phyloP scores from a whole-genome alignment of 306 rosid species.

The Arachis stenosperma region DNA sequence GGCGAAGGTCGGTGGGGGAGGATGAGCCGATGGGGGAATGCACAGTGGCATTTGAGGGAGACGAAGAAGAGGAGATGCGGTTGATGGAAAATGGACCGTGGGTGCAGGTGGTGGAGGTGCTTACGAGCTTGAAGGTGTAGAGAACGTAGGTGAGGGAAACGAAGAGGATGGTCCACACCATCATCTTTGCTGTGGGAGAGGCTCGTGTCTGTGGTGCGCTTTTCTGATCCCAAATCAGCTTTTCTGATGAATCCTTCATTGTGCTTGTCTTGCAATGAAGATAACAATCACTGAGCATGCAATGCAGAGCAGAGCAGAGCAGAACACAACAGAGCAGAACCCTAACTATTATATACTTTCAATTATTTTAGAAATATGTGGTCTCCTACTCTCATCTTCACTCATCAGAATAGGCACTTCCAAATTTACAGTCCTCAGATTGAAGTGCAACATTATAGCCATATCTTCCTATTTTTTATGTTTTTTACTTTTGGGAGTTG shows the following conservation, averaged over 20 bases:
- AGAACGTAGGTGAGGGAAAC: conserved; percentile 68
- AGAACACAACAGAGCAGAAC: no score
- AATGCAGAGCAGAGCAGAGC: no score
- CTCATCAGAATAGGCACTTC: background rate
- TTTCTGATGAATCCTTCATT: conserved; percentile 77
- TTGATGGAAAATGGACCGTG: conserved; percentile 45
- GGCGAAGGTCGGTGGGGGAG: conserved; percentile 47
- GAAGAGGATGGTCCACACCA: conserved; percentile 73
- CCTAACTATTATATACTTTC: no score
- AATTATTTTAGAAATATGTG: no score
- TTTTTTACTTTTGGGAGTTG: conserved; percentile 12
- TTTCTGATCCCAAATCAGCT: conserved; percentile 66
- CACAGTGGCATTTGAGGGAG: background rate
- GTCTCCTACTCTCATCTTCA: background rate
- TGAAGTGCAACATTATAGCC: background rate
- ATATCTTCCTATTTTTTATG: background rate
- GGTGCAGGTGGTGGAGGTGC: conserved; percentile 60
- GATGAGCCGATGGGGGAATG: background rate
- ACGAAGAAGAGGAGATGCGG: conserved; percentile 15
- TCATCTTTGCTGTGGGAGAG: conserved; percentile 53
- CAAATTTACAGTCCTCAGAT: background rate
- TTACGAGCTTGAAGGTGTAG: conserved; percentile 73
- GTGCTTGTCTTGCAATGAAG: background rate
- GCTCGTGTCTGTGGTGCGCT: conserved; percentile 47
- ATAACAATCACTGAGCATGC: no score